These are phyloP conservation scores for Microbotryum violaceum DNA, from an alignment of 1,284 basidiomycete genomes.

Conservation along the genomic window DNA sequence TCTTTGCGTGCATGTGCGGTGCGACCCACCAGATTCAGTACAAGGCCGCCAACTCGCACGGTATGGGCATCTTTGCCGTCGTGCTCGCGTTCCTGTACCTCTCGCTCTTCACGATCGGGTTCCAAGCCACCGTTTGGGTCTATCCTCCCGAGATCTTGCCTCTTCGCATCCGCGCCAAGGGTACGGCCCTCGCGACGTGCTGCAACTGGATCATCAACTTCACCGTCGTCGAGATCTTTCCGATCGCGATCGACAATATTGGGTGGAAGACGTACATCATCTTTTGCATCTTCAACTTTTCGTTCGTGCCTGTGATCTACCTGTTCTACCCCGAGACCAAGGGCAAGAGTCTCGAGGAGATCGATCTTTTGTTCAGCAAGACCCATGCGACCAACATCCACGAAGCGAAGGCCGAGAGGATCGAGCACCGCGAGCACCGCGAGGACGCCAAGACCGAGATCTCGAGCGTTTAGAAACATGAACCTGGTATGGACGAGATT, in stretches of 20 bases:
- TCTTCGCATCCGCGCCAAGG: slow-evolving; percentile 36
- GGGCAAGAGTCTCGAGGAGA: slow-evolving; percentile 22
- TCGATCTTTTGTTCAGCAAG: slow-evolving; percentile 21
- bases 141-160: slow-evolving; percentile 39
- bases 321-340: slow-evolving; percentile 31
- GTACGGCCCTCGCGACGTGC: slow-evolving; percentile 37
- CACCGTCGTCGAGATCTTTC: slow-evolving; percentile 29
- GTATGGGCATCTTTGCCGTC: slow-evolving; percentile 29
- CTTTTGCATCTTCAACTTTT: slow-evolving; percentile 24
- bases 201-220: slow-evolving; percentile 38
- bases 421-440: no score
- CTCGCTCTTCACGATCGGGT: slow-evolving; percentile 39
- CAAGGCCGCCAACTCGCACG: slow-evolving; percentile 30
- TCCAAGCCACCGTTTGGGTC: slow-evolving; percentile 38
- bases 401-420: not conserved
- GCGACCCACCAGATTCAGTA: slow-evolving; percentile 34
- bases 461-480: no score
- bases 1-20: slow-evolving; percentile 37
- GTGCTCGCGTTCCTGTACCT: slow-evolving; percentile 39
- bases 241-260: slow-evolving; percentile 32
- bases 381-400: slow-evolving; percentile 2
- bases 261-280: slow-evolving; percentile 39
- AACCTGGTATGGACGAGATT: no score
- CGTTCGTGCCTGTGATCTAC: slow-evolving; percentile 24
- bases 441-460: no score